phyloP scores from a whole-genome alignment of 139 green algal genomes.

The Yamagishiella unicocca region DNA sequence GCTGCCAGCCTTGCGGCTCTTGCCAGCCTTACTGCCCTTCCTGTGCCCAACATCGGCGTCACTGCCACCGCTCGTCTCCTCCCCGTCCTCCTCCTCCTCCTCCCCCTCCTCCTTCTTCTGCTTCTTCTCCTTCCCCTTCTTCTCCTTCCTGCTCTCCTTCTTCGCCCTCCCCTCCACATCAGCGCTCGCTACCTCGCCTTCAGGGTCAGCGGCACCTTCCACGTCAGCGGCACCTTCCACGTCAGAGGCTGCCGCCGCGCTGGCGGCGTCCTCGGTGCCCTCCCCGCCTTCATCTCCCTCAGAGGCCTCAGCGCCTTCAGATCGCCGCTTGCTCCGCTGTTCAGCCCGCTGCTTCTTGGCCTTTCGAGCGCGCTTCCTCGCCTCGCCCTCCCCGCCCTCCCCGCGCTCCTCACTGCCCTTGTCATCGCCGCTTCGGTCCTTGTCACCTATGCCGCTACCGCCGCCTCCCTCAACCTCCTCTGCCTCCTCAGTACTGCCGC shows the following conservation, averaged over 20 bases:
- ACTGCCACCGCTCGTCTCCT: too few relatives aligned
- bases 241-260: not conserved
- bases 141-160: too few relatives aligned
- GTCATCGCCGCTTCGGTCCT: not conserved
- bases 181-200: too few relatives aligned
- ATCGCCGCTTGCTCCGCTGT: not conserved
- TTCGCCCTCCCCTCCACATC: too few relatives aligned
- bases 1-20: too few relatives aligned
- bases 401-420: not conserved
- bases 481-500: not conserved
- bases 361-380: not conserved
- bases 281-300: too few relatives aligned
- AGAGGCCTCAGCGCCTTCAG: too few relatives aligned
- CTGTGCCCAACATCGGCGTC: too few relatives aligned
- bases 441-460: not conserved
- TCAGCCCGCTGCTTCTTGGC: not conserved
- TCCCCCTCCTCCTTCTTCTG: not conserved
- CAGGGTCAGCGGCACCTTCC: too few relatives aligned
- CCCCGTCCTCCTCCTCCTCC: not conserved
- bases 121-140: not conserved
- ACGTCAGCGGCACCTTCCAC: too few relatives aligned
- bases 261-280: not conserved
- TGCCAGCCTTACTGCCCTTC: too few relatives aligned
- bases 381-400: not conserved
- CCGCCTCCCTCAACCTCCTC: not conserved